Conservation (phyloP, 2,329 filamentous ascomycete species). For the Anthostomella pinea region DNA sequence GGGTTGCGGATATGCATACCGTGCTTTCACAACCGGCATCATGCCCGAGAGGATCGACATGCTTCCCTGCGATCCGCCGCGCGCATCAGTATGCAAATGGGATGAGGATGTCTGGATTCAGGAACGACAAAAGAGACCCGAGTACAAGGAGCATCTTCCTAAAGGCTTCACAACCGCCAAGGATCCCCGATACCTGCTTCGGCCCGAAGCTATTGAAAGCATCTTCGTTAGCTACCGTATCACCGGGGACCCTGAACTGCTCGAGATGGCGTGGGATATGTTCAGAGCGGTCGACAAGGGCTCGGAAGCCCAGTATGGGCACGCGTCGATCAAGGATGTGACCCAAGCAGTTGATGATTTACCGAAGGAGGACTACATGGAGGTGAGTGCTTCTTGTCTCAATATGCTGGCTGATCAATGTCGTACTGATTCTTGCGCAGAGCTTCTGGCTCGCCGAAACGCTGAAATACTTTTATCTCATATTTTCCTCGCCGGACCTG, state of each 20-base stretch:
- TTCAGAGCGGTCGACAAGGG: conserved; percentile 27
- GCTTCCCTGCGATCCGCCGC: conserved; percentile 39
- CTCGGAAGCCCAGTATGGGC: conserved; percentile 24
- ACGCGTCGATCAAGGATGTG: conserved; percentile 28
- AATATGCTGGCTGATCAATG: no score
- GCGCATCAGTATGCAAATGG: conserved; percentile 34
- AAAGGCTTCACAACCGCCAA: conserved; percentile 56
- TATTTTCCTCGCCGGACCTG: conserved; percentile 52
- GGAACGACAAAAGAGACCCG: conserved; percentile 20
- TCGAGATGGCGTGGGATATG: conserved; percentile 32
- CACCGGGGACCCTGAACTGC: conserved; percentile 26
- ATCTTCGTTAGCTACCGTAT: conserved; percentile 33
- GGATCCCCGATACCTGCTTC: conserved; percentile 34
- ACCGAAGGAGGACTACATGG: conserved; percentile 43
- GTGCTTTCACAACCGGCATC: conserved; percentile 53
- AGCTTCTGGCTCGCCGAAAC: conserved; percentile 65
- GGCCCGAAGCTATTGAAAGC: conserved; percentile 34
- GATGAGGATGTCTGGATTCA: conserved; percentile 19
- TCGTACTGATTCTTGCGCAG: conserved; percentile 34
- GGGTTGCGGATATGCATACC: conserved; percentile 63
- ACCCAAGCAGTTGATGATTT: conserved; percentile 45
- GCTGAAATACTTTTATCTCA: conserved; percentile 43
- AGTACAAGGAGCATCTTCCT: conserved; percentile 30
- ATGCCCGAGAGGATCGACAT: conserved; percentile 59
- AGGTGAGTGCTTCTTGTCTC: conserved; percentile 19